Base-by-base conservation (phyloP, 1,284 basidiomycete species). In the Rhodotorula glutinis region DNA sequence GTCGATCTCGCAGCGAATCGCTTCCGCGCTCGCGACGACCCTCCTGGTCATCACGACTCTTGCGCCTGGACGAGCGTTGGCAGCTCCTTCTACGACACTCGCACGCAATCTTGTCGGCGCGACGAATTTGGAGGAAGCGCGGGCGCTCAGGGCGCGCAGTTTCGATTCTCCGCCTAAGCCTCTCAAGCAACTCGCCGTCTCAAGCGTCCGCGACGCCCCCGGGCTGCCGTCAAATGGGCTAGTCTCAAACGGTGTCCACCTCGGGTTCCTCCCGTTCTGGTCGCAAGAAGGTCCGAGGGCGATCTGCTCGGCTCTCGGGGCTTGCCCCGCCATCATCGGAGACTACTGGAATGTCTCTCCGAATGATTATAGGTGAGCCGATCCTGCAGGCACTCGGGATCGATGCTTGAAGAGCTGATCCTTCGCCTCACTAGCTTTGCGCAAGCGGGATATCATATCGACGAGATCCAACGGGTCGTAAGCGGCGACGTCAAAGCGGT, bases 241-340 rank as follows among this genome's bases (percentile, higher is more conserved):
- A 25, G 9, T 17, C 19, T 58, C 47, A 21, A 58, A 51, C 33
- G 60, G 55, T 4, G 68, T 73, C 51, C 27, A 21, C 17, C 40
- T 73, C 25, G 71, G 71, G 4, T 63, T 70, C 59, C 65, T 79
- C 13, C 77, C 78, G 10, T 76, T 73, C 62, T 79, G 76, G 63
- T 74, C 75, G 30, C 67, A 65, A 53, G 77, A 79, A 19, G 70
- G 61, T 4, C 75, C 76, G 19, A 74, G 72, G 27, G 75, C 53
- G 23, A 72, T 77, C 70, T 73, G 72, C 55, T 41, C 41, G 33
- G 77, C 74, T 19, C 62, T 74, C 46, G 77, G 71, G 0, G 51
- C 47, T 1, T 62, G 57, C 11, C 61, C 74, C 41, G 54, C 57
- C 4, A 63, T 73, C 25, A 66, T 73, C 25, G 75, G 75, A 4